Evolutionary conservation across 1,284 basidiomycete genomes (phyloP).

Genomic region (Trametes versicolor): DNA sequence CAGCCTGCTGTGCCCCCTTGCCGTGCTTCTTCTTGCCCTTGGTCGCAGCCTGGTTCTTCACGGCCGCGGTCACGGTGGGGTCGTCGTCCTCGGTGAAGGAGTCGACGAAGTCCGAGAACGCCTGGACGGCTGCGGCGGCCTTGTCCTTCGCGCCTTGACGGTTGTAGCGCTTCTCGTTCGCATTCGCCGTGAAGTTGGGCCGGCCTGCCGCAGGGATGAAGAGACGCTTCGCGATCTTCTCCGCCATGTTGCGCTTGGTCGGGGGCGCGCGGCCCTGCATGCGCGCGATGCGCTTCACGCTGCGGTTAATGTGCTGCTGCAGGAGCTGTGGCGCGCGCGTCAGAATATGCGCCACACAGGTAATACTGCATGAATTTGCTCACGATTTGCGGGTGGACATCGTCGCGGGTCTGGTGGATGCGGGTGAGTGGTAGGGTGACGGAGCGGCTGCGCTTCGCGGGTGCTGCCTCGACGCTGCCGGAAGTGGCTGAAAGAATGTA

Average conservation of each 20-base stretch:
- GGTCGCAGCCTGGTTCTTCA: slow-evolving; percentile 29
- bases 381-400: slow-evolving; percentile 72
- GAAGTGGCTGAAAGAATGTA: slow-evolving; percentile 51
- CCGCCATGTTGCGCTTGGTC: slow-evolving; percentile 57
- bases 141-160: slow-evolving; percentile 38
- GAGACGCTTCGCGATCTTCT: slow-evolving; percentile 64
- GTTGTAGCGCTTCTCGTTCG: slow-evolving; percentile 47
- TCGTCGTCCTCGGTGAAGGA: slow-evolving; percentile 17
- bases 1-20: slow-evolving; percentile 20
- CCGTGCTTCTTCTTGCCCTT: slow-evolving; percentile 28
- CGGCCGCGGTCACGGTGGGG: neutral
- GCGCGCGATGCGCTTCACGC: slow-evolving; percentile 70
- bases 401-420: slow-evolving; percentile 50
- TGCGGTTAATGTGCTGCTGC: slow-evolving; percentile 78
- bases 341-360: neutral
- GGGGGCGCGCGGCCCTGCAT: slow-evolving; percentile 71
- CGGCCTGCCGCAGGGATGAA: slow-evolving; percentile 42
- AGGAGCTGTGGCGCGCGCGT: slow-evolving; percentile 55
- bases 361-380: neutral
- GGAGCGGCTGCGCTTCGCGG: slow-evolving; percentile 49
- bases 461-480: slow-evolving; percentile 52
- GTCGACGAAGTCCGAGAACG: slow-evolving; percentile 16
- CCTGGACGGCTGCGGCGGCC: slow-evolving; percentile 19
- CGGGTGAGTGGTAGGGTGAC: slow-evolving; percentile 69
- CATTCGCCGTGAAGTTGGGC: slow-evolving; percentile 38